Conservation (phyloP, 176 grass and related monocot genomes). For the Guadua angustifolia region DNA sequence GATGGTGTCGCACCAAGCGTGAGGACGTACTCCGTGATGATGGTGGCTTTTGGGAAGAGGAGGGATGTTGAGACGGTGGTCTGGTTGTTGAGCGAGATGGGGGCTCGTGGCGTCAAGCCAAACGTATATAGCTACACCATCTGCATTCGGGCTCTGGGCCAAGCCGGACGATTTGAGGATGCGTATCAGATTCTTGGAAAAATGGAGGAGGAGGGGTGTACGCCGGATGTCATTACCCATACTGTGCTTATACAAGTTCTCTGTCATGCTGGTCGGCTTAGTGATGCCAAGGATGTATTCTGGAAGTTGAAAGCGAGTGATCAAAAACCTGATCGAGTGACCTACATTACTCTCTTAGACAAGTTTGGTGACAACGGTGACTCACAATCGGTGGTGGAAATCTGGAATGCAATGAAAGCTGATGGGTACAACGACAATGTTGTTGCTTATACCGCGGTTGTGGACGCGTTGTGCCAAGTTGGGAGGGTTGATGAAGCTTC, state of each 20-base stretch:
- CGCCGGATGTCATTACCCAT: constrained; percentile 75
- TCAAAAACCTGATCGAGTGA: constrained; percentile 80
- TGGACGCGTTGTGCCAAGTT: constrained; percentile 76
- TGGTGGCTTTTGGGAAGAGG: constrained; percentile 72
- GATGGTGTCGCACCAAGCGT: constrained; percentile 57
- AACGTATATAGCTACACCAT: constrained; percentile 98
- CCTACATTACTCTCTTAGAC: constrained; percentile 85
- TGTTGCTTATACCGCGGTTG: constrained; percentile 63
- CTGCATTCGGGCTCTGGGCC: constrained; percentile 80
- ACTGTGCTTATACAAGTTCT: constrained; percentile 82
- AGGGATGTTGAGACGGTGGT: constrained; percentile 62
- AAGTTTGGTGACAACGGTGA: constrained; percentile 80
- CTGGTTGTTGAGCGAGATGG: constrained; percentile 72
- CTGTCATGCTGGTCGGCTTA: constrained; percentile 63
- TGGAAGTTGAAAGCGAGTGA: constrained; percentile 82
- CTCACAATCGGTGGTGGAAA: constrained; percentile 56
- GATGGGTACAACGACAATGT: constrained; percentile 84
- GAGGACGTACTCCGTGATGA: constrained; percentile 83
- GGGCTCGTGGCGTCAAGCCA: constrained; percentile 65
- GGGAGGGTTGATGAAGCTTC: constrained; percentile 73
- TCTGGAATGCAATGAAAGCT: constrained; percentile 74
- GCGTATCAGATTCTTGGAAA: constrained; percentile 56
- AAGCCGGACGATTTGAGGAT: constrained; percentile 62
- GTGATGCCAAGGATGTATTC: constrained; percentile 78
- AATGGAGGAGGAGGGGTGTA: constrained; percentile 77